Base-by-base conservation (phyloP, 352 stramenopile genomes). In the Phytophthora sansomeana region DNA sequence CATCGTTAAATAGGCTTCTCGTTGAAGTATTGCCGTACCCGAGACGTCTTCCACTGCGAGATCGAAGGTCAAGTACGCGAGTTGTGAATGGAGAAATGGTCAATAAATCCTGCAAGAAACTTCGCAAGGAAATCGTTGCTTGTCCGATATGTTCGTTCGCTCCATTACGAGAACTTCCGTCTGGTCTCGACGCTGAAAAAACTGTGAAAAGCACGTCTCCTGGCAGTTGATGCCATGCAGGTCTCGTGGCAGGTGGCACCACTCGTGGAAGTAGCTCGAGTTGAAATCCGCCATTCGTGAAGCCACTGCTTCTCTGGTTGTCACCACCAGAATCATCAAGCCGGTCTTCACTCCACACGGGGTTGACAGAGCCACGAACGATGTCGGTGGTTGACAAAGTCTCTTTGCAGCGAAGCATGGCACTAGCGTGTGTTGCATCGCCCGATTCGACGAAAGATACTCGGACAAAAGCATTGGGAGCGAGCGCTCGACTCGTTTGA, bases 331-430 rank as follows among this genome's bases (percentile, higher is more conserved):
- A 24, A 29, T 72, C 59, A 29, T 35, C 48, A 9, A 54, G 21
- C 8, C 26, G 6, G 9, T 75, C 58, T 29, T 81, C 66, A 35
- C 75, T 83, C 83, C 85, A 93, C 4, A 78, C 56, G n/a, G 81
- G 81, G 38, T 81, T 62, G 5, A 26, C 57, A 0, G 69, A 78
- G 11, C 36, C 38, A 30, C 21, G n/a, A 13, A 62, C 55, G 13
- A 77, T 48, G 0, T 28, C 49, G 7, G 83, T 93, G 10, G 57
- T 81, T 9, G 62, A 58, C 5, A 93, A 64, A 5, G 58, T 70
- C 26, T 81, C 66, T 32, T 92, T 93, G 60, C 83, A 91, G n/a
- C 81, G 71, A 42, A 93, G 64, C 77, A 92, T 91, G 16, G 87
- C 54, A 30, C 51, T 75, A 9, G 51, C n/a, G 24, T 64, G 67